Percentiles rank a stretch among this genome's conserved stretches.
Conservation (phyloP, 129 eudicot species). For the Centaurea solstitialis region DNA sequence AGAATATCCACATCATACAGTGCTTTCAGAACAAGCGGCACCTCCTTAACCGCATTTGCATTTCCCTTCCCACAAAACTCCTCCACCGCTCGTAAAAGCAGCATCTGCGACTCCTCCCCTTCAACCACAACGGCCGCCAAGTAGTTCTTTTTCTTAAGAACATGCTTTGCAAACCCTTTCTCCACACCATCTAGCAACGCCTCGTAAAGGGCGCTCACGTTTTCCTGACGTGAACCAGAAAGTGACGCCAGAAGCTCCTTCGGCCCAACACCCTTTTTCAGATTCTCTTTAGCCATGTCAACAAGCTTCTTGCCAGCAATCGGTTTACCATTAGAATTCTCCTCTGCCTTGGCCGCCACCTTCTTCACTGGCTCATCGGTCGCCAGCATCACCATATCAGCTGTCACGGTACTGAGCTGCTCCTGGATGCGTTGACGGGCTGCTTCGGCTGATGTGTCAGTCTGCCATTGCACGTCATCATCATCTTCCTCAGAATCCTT, state of each 20-base stretch:
- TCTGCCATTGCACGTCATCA: slow-evolving; percentile 66
- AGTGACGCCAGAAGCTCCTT: slow-evolving; percentile 41
- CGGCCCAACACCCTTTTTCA: slow-evolving; percentile 48
- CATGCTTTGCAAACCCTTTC: slow-evolving; percentile 70
- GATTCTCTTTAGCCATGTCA: slow-evolving; percentile 36
- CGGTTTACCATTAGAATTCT: slow-evolving; percentile 21
- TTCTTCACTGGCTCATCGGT: slow-evolving; percentile 53
- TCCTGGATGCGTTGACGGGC: slow-evolving; percentile 67
- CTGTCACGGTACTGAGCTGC: slow-evolving; percentile 71
- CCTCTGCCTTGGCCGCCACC: neutral
- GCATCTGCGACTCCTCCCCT: slow-evolving; percentile 55
- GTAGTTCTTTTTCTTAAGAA: slow-evolving; percentile 51
- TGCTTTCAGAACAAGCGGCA: slow-evolving; percentile 58
- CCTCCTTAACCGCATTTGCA: slow-evolving; percentile 63
- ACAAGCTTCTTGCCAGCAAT: slow-evolving; percentile 31
- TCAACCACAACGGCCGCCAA: slow-evolving; percentile 51
- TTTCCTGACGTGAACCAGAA: slow-evolving; percentile 47
- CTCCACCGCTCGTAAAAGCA: slow-evolving; percentile 57
- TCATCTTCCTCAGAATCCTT: slow-evolving; percentile 48
- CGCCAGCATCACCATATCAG: slow-evolving; percentile 75
- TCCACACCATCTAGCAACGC: slow-evolving; percentile 63
- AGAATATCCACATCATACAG: slow-evolving; percentile 66
- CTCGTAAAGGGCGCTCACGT: slow-evolving; percentile 51
- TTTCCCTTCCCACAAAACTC: slow-evolving; percentile 49
- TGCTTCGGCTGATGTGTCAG: slow-evolving; percentile 76